Evolutionary conservation across 352 stramenopile genomes (phyloP), one percentile per base, ranked within the genome.

Genomic region (Phytopythium mirpurense): DNA sequence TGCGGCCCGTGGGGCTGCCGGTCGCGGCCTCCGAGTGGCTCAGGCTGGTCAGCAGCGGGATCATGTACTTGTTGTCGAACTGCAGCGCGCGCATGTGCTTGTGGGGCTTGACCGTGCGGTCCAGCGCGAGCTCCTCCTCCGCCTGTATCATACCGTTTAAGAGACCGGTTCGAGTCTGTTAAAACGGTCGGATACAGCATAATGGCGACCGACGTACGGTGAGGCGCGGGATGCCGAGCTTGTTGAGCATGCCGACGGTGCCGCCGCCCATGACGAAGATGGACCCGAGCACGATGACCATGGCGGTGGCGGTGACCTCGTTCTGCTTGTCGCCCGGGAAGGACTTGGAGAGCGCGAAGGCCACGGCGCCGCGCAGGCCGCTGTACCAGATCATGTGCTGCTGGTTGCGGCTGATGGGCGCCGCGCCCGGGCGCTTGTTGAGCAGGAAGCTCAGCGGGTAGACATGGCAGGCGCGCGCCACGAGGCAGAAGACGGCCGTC

Each of bases 371-470:
- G 24, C 95, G 86, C 42, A 98, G 74, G 12, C 94, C 94, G 36
- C 86, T 91, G 74, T 97, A 98, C 83, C 87, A 98, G 53, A 98
- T 90, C 86, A 98, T 96, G 71, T 97, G 87, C 59, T 95, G 86
- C 54, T 95, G 91, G 62, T 96, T 96, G 35, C 67, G 59, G n/a
- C 78, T 89, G 58, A 92, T 92, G 54, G 67, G 68, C 21, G 72
- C 66, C 24, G 58, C 66, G 38, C 78, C 79, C 46, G 82, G 73
- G 27, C 79, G 68, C 43, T 69, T 45, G 60, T 93, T 92, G 41
- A 93, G 57, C 10, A 94, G 5, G 51, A 68, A 77, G 23, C 77
- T 83, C 21, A 98, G 78, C 23, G 90, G 86, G 60, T 97, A 98
- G 12, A 98, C 74, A 49, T 96, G 86, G 35, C 74, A 77, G 3